Evolutionary conservation across 768 basidiomycete species (phyloP).

Genomic region (Boletus eberwhitei): DNA sequence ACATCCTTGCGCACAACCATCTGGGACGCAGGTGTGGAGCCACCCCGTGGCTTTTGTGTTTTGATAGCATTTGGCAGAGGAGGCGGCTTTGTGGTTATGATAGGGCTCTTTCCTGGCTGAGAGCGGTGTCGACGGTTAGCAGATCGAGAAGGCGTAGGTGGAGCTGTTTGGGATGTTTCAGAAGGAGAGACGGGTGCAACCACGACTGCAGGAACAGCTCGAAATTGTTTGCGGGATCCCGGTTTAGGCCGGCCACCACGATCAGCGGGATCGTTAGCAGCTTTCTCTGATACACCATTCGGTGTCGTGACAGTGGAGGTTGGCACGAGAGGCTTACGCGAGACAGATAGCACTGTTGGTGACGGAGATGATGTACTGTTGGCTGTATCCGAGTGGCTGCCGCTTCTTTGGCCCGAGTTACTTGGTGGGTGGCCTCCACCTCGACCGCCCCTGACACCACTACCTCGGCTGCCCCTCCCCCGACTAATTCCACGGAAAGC

Average conservation of each 20-base stretch:
- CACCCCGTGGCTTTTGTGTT: constrained; percentile 35
- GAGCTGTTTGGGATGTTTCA: constrained; percentile 18
- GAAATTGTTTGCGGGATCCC: constrained; percentile 20
- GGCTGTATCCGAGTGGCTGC: constrained; percentile 20
- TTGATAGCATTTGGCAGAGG: constrained; percentile 19
- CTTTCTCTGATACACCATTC: constrained; percentile 22
- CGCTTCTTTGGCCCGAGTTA: constrained; percentile 19
- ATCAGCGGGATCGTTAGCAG: constrained; percentile 18
- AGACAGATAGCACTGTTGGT: constrained; percentile 6
- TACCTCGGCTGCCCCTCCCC: constrained; percentile 36
- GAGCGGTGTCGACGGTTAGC: constrained; percentile 51
- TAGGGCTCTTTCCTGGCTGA: constrained; percentile 32
- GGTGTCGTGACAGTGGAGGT: constrained; percentile 17
- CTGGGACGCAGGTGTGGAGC: constrained; percentile 22
- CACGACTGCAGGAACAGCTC: constrained; percentile 19
- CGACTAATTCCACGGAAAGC: constrained; percentile 45
- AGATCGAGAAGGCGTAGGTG: constrained; percentile 39
- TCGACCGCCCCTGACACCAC: constrained; percentile 22
- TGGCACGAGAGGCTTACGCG: constrained; percentile 15
- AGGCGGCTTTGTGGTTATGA: constrained; percentile 14
- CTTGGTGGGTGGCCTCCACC: constrained; percentile 29
- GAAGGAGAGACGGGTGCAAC: constrained; percentile 23
- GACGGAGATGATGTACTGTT: constrained; percentile 20
- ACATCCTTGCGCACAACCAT: constrained; percentile 46
- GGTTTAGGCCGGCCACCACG: constrained; percentile 24